phyloP scores from a whole-genome alignment of 2,329 filamentous ascomycete genomes.

The Knoxdaviesia proteae region DNA sequence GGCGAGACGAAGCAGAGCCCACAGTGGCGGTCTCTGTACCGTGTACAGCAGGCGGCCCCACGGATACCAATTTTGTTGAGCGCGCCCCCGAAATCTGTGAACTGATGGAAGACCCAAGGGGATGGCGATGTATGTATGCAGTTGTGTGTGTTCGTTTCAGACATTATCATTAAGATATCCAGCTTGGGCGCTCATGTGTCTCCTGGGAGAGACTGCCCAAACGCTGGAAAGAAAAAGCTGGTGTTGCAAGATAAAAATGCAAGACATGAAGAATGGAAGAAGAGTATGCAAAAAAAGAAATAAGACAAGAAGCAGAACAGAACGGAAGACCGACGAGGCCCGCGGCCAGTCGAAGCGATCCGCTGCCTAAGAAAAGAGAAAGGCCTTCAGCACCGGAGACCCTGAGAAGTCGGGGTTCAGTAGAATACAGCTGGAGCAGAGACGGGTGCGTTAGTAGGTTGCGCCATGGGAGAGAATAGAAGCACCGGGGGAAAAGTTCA shows the following conservation, averaged over 20 bases:
- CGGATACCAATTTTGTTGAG: no score
- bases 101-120: no score
- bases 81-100: no score
- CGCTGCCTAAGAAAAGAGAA: conserved; percentile 41
- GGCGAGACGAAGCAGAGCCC: no score
- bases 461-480: not conserved
- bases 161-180: no score
- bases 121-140: no score
- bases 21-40: no score
- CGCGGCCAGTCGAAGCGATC: not conserved
- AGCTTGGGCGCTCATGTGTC: no score
- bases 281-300: not conserved
- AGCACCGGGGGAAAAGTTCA: conserved; percentile 1
- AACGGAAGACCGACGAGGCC: not conserved
- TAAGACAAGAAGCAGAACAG: not conserved
- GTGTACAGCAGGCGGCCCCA: no score
- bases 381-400: conserved; percentile 79
- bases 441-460: not conserved
- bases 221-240: no score
- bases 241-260: not conserved
- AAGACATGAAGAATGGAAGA: not conserved
- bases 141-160: no score
- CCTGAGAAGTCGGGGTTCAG: conserved; percentile 86
- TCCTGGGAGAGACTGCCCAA: no score
- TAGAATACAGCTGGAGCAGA: conserved; percentile 52